These are phyloP conservation scores for Byssothecium circinans DNA, from an alignment of 2,329 filamentous ascomycete species.

Conservation along the genomic window DNA sequence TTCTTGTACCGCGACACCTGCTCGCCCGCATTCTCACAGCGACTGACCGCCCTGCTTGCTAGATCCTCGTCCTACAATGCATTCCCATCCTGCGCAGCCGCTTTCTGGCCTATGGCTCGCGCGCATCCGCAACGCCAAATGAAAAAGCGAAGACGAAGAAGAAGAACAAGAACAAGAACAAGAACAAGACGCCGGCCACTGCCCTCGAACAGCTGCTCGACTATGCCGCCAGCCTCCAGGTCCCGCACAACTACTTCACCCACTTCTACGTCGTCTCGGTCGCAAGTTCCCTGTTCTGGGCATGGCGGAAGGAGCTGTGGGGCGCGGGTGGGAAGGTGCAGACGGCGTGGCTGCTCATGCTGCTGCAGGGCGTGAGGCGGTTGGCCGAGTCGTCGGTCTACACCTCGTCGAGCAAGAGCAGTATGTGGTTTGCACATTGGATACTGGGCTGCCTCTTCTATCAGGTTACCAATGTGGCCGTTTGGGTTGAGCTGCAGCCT, in stretches of 20 bases:
- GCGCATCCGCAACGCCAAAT: too few relatives aligned
- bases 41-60: constrained; percentile 35
- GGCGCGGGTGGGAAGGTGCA: constrained; percentile 57
- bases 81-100: constrained; percentile 55
- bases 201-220: constrained; percentile 47
- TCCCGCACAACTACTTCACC: constrained; percentile 87
- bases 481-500: constrained; percentile 79
- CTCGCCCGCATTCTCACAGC: constrained; percentile 19
- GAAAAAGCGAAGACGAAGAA: too few relatives aligned
- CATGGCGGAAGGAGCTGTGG: constrained; percentile 58
- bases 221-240: constrained; percentile 57
- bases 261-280: constrained; percentile 83
- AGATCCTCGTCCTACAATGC: constrained; percentile 56
- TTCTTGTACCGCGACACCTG: constrained; percentile 43
- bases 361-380: constrained; percentile 72
- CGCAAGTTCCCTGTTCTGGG: constrained; percentile 73
- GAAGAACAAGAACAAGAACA: constrained; percentile 4
- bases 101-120: constrained; percentile 64
- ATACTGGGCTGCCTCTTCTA: constrained; percentile 79
- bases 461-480: constrained; percentile 66
- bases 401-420: constrained; percentile 68
- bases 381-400: constrained; percentile 73
- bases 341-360: constrained; percentile 71
- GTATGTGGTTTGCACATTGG: constrained; percentile 88
- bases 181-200: too few relatives aligned